A percentile compares a stretch with the other conserved stretches of the same genome.
phyloP scores from a whole-genome alignment of 2,329 filamentous ascomycete genomes.

The Coniochaeta pulveracea region DNA sequence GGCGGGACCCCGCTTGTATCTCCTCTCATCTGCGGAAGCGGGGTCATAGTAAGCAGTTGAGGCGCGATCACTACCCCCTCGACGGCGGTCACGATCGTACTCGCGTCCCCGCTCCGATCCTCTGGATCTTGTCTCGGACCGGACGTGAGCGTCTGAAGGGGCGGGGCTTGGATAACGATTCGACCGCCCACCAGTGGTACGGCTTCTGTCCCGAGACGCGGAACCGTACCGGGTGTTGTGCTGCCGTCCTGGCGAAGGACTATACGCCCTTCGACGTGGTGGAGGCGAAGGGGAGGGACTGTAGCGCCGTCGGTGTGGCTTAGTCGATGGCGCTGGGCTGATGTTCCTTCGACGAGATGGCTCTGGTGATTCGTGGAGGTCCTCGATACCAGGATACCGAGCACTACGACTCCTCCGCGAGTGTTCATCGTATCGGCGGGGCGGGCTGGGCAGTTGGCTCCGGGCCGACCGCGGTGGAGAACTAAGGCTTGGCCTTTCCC shows the following conservation, averaged over 20 bases:
- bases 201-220: background rate
- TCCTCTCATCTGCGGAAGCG: background rate
- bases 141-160: background rate
- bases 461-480: conserved; percentile 3
- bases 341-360: no score
- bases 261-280: background rate
- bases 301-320: background rate
- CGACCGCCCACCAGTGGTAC: background rate
- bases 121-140: background rate
- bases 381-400: no score
- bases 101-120: background rate
- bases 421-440: conserved; percentile 4
- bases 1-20: background rate
- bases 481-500: conserved; percentile 2
- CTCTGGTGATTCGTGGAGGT: no score
- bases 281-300: background rate
- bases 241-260: background rate
- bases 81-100: background rate
- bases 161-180: background rate
- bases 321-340: background rate
- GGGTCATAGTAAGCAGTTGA: background rate
- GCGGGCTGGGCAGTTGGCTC: conserved; percentile 3
- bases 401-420: no score
- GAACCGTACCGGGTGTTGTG: no score
- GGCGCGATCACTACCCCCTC: background rate